Evolutionary conservation across 2,329 filamentous ascomycete species (phyloP), one percentile per base, ranked within the genome.

Genomic region (Fusarium sp.): DNA sequence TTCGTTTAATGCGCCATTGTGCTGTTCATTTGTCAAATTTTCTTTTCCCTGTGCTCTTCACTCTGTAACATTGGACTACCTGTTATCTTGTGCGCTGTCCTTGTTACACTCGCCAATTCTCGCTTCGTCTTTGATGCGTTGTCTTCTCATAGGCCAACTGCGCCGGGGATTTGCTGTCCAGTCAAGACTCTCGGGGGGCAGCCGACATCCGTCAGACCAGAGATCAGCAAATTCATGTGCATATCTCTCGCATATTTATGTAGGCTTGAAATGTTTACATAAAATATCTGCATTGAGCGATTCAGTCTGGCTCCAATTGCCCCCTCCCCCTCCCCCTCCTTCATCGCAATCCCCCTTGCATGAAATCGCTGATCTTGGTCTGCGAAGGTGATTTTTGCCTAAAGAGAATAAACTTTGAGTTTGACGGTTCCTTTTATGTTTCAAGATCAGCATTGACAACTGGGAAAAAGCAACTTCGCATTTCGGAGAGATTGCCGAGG

Each of bases 61-160:
- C 51, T 46, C 28, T 56, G 7, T 16, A 16, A 20, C 49, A 27
- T 18, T 8, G 7, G 28, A 14, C 12, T 30, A 13, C 49, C 10
- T 42, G 32, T 53, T 12, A 18, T 41, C 49, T 28, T 54, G 60
- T 63, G 60, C 48, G 60, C 28, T 63, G 49, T 48, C 34, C 46
- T 42, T 48, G 60, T 63, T 63, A 21, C 59, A 63, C 60, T 63
- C 60, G 60, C 60, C 61, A 63, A 63, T 63, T 27, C 9, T 42
- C 60, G 59, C 59, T 37, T 54, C 23, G 34, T 4, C 30, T 4
- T 21, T 18, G 12, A 53, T 53, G 49, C 37, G 49, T 42, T 53
- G 49, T 53, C 23, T 42, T 42, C 21, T 42, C 21, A 53, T 53
- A 53, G 49, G 49, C 49, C 23, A 40, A 42, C 13, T 27, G 14